Conservation (phyloP, 2,329 filamentous ascomycete genomes). For the Beauveria sp. region DNA sequence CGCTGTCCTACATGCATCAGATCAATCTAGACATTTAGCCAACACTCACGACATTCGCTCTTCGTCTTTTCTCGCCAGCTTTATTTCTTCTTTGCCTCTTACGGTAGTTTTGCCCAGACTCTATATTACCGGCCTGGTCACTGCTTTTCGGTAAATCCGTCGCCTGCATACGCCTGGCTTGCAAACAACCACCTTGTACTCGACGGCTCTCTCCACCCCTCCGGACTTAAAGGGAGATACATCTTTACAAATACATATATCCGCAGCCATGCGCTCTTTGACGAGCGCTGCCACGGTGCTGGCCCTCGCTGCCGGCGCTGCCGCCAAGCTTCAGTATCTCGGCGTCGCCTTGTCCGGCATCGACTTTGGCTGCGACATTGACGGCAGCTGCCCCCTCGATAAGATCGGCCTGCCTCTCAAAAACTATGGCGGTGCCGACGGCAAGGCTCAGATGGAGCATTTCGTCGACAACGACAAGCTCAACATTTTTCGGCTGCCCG, state of each 20-base stretch:
- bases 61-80: neutral
- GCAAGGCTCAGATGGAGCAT: constrained; percentile 43
- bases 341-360: constrained; percentile 39
- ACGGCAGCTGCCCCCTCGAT: constrained; percentile 31
- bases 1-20: neutral
- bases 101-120: too few relatives aligned
- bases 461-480: constrained; percentile 43
- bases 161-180: too few relatives aligned
- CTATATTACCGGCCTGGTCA: too few relatives aligned
- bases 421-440: constrained; percentile 22
- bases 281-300: constrained; percentile 6
- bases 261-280: constrained; percentile 9
- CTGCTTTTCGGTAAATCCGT: too few relatives aligned
- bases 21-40: neutral
- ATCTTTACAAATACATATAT: neutral
- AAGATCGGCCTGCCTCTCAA: constrained; percentile 28
- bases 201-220: too few relatives aligned
- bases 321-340: constrained; percentile 14
- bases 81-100: neutral
- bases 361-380: constrained; percentile 40
- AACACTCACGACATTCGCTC: neutral
- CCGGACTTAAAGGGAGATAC: neutral
- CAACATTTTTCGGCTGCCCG: constrained; percentile 42
- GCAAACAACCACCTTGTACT: too few relatives aligned
- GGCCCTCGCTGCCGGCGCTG: constrained; percentile 10